Evolutionary conservation across 306 rosid species (phyloP).

Genomic region (Ceratonia siliqua): DNA sequence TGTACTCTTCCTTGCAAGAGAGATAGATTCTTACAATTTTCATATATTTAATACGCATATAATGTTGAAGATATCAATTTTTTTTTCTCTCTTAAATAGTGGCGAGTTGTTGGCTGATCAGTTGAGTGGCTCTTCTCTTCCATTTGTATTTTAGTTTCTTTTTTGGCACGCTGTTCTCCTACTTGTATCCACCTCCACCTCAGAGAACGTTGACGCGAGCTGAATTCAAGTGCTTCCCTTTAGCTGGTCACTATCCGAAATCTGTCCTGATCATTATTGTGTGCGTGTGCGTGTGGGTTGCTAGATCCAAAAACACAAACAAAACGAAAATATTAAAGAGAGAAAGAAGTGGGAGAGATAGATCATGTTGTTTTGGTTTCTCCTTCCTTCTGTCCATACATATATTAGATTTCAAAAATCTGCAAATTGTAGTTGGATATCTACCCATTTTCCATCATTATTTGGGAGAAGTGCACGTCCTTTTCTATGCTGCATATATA

Average conservation of each 20-base stretch:
- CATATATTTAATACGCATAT: neutral
- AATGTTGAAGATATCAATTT: neutral
- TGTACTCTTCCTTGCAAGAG: conserved; percentile 30
- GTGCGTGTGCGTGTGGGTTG: conserved; percentile 15
- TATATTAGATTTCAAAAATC: neutral
- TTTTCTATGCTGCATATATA: conserved; percentile 1
- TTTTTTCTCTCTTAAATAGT: neutral
- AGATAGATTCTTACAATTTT: neutral
- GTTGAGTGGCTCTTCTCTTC: neutral
- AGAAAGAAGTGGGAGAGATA: neutral
- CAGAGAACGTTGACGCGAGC: neutral
- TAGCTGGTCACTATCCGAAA: conserved; percentile 4
- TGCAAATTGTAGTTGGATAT: neutral
- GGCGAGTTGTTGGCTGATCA: neutral
- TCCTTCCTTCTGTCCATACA: neutral
- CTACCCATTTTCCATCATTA: neutral
- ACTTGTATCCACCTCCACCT: neutral
- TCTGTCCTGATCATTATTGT: conserved; percentile 4
- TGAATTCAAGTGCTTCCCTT: conserved; percentile 11
- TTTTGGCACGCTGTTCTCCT: neutral
- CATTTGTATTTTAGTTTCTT: neutral
- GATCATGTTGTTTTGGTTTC: neutral
- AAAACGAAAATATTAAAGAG: neutral
- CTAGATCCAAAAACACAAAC: conserved; percentile 1
- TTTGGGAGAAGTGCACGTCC: conserved; percentile 13